Conservation (phyloP, 306 rosid species). For the Quercus bicolor region DNA sequence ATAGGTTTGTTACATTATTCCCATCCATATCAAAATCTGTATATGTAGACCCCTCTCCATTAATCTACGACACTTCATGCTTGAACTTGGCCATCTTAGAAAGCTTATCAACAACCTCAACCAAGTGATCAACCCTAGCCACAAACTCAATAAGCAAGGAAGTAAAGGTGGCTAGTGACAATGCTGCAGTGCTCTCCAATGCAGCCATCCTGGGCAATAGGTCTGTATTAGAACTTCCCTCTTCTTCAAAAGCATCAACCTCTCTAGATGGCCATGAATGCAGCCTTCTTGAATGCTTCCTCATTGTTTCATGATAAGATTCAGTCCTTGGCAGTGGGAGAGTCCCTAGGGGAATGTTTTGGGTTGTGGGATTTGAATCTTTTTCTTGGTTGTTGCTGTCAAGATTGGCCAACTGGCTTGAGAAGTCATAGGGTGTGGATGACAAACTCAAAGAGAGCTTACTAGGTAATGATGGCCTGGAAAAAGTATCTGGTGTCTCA, state of each 20-base stretch:
- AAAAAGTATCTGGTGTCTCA: conserved; percentile 23
- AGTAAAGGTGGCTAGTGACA: conserved; percentile 64
- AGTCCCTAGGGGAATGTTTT: conserved; percentile 11
- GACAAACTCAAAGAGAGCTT: conserved; percentile 33
- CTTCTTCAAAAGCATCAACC: conserved; percentile 53
- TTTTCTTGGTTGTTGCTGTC: conserved; percentile 14
- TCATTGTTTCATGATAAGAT: conserved; percentile 37
- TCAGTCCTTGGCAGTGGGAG: conserved; percentile 12
- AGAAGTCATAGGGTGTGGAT: conserved; percentile 3
- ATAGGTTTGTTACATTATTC: not conserved
- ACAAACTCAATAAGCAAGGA: conserved; percentile 68
- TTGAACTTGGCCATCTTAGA: conserved; percentile 67
- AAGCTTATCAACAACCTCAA: conserved; percentile 60
- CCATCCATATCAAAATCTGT: not conserved
- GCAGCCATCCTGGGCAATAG: conserved; percentile 43
- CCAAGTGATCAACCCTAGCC: conserved; percentile 73
- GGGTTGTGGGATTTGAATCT: conserved; percentile 16
- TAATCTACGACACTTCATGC: conserved; percentile 10
- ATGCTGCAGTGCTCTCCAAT: conserved; percentile 50
- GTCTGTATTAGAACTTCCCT: conserved; percentile 22
- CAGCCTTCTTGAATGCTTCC: conserved; percentile 52
- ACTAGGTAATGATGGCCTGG: conserved; percentile 26
- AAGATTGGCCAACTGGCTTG: conserved; percentile 20
- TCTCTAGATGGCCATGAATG: conserved; percentile 67
- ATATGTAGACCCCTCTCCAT: not conserved